Base-by-base conservation (phyloP, 257 asterid genomes). In the Salvia hispanica region DNA sequence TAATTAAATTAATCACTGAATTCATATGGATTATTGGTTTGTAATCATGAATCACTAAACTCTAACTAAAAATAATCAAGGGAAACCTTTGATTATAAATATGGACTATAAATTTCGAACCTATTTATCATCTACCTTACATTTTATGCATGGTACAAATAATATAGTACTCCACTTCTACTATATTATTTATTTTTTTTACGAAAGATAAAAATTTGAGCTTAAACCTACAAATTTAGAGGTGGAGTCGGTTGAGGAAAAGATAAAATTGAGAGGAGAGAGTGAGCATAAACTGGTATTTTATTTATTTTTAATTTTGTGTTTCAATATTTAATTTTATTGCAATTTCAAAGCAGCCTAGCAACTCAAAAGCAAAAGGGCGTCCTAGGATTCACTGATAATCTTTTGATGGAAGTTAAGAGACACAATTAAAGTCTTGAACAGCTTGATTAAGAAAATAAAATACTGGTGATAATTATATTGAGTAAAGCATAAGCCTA, bases 401-500 rank as follows among this genome's bases (percentile, higher is more conserved):
- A 59, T 36, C 57, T 46, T 14, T 58, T 46, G 48, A 37, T 58
- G 73, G 48, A 4, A 62, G 74, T 73, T 62, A 74, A 58, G 73
- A 37, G 62, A 46, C 62, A 66, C 43, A 36, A 7, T 40, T 15
- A 54, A 54, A 25, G 39, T 18, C 63, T 68, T 15, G 57, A 74
- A 51, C 69, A 74, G 62, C 64, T 67, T 57, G 47, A 54, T 59
- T 58, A 54, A 25, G 34, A 45, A 33, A 40, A 64, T 51, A 44
- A 67, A 8, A 66, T 21, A 60, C n/a, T 4, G n/a, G 2, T 16
- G 14, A 42, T 5, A 46, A 43, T 37, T 66, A 55, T 40, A 42
- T 54, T 63, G 80, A 70, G 76, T 78, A 56, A 74, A 70, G 75
- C 61, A 66, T 59, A 61, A 69, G 69, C 7, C 57, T 58, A 66